Conservation (phyloP, 1,284 basidiomycete genomes). For the Puccinia brachypodii region DNA sequence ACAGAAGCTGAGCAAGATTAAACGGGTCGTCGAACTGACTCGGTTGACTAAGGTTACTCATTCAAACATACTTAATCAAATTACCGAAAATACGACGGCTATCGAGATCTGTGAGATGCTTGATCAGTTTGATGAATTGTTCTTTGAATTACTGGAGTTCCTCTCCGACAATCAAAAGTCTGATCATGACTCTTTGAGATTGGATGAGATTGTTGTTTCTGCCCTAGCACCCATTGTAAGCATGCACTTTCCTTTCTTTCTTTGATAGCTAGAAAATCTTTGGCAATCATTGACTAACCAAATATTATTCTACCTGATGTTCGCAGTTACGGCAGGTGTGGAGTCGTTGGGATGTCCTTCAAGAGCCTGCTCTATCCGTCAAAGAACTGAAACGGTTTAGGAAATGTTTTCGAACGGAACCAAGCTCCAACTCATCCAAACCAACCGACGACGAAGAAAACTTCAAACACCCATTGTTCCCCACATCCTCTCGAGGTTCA, state of each 20-base stretch:
- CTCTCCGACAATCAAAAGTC: conserved; percentile 67
- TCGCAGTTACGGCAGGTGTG: conserved; percentile 66
- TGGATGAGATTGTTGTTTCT: conserved; percentile 90
- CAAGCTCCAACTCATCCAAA: conserved; percentile 9
- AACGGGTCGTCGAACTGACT: conserved; percentile 47
- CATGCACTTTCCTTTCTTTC: conserved; percentile 48
- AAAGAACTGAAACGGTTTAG: conserved; percentile 68
- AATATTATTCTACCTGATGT: conserved; percentile 50
- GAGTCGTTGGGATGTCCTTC: conserved; percentile 70
- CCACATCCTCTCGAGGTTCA: background rate
- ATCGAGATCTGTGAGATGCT: conserved; percentile 67
- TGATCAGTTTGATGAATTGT: conserved; percentile 68
- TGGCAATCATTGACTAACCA: conserved; percentile 54
- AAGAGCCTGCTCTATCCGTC: conserved; percentile 66
- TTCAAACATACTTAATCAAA: conserved; percentile 23
- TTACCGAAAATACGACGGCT: conserved; percentile 24
- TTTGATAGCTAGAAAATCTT: conserved; percentile 50
- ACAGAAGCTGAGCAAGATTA: conserved; percentile 50
- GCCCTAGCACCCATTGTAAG: conserved; percentile 76
- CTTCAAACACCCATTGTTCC: conserved; percentile 22
- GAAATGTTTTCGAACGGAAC: conserved; percentile 64
- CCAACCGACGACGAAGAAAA: conserved; percentile 44
- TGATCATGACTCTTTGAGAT: conserved; percentile 48
- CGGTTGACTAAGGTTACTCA: conserved; percentile 26
- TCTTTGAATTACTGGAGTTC: conserved; percentile 72